Evolutionary conservation across 2,329 filamentous ascomycete species (phyloP).

Genomic region (Pseudocercospora eumusae): DNA sequence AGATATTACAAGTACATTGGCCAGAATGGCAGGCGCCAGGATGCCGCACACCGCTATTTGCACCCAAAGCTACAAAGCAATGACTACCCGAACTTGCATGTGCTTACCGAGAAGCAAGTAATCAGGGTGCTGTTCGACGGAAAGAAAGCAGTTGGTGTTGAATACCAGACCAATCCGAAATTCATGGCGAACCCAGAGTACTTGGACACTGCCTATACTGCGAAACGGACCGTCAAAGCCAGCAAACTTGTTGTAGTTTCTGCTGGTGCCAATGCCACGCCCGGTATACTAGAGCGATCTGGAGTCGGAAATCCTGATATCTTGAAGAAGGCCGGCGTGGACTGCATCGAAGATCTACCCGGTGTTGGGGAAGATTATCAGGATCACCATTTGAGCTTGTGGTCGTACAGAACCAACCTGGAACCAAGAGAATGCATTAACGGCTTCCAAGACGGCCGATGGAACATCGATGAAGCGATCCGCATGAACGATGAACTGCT

Average conservation of each 20-base stretch:
- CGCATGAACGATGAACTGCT: conserved; percentile 53
- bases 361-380: conserved; percentile 37
- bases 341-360: conserved; percentile 37
- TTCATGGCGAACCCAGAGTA: conserved; percentile 38
- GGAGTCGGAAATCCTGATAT: conserved; percentile 57
- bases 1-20: conserved; percentile 53
- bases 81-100: conserved; percentile 58
- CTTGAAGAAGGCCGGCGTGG: conserved; percentile 45
- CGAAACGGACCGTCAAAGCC: conserved; percentile 49
- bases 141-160: conserved; percentile 59
- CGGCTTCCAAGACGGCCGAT: conserved; percentile 52
- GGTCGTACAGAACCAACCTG: conserved; percentile 55
- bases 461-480: conserved; percentile 51
- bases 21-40: conserved; percentile 57
- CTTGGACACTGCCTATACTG: conserved; percentile 43
- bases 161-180: conserved; percentile 54
- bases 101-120: conserved; percentile 60
- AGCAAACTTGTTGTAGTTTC: conserved; percentile 61
- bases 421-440: conserved; percentile 56
- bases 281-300: conserved; percentile 61
- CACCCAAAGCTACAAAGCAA: conserved; percentile 54
- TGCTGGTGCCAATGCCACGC: conserved; percentile 60
- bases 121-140: conserved; percentile 43
- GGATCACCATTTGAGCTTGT: conserved; percentile 52
- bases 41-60: conserved; percentile 58